Percentiles rank a stretch among this genome's conserved stretches.
Conservation (phyloP, 208 protist species). For the Zelonia costaricensis region DNA sequence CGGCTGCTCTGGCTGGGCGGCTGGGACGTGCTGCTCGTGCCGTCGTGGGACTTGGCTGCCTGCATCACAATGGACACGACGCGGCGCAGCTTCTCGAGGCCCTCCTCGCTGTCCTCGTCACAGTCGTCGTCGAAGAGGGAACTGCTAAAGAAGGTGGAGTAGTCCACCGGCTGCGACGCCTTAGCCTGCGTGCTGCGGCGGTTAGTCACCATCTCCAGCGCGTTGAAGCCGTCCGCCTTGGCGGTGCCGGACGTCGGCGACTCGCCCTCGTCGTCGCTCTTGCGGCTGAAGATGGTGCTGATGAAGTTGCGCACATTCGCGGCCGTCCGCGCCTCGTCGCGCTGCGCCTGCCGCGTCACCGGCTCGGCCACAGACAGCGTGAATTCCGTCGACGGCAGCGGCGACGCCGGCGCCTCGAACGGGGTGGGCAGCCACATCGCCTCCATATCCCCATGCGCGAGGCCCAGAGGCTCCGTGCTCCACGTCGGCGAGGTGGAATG, state of each 20-base stretch:
- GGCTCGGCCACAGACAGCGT: slow-evolving; percentile 28
- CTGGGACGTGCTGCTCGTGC: slow-evolving; percentile 9
- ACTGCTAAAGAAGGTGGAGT: slow-evolving; percentile 35
- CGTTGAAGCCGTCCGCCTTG: slow-evolving; percentile 32
- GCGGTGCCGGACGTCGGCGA: slow-evolving; percentile 7
- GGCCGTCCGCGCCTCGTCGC: slow-evolving; percentile 17
- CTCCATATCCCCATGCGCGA: not conserved
- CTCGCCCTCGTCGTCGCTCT: not conserved
- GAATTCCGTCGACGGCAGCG: slow-evolving; percentile 19
- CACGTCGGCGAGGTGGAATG: not conserved
- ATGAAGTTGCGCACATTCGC: slow-evolving; percentile 41
- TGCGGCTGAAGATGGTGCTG: slow-evolving; percentile 29
- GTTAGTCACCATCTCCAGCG: slow-evolving; percentile 35
- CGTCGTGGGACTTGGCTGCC: slow-evolving; percentile 24
- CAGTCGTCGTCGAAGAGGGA: slow-evolving; percentile 40
- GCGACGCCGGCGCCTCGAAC: slow-evolving; percentile 1
- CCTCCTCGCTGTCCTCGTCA: slow-evolving; percentile 42
- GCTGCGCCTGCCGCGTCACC: slow-evolving; percentile 13
- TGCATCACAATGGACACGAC: slow-evolving; percentile 46
- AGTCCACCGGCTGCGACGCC: slow-evolving; percentile 25
- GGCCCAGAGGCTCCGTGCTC: not conserved
- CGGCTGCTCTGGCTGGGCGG: slow-evolving; percentile 14
- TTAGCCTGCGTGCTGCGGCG: slow-evolving; percentile 13
- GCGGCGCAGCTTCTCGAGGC: slow-evolving; percentile 35
- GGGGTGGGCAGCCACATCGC: not conserved